Percentiles rank a stretch among this genome's conserved stretches.
Conservation (phyloP, 2,329 filamentous ascomycete species). For the Endoconidiophora polonica region DNA sequence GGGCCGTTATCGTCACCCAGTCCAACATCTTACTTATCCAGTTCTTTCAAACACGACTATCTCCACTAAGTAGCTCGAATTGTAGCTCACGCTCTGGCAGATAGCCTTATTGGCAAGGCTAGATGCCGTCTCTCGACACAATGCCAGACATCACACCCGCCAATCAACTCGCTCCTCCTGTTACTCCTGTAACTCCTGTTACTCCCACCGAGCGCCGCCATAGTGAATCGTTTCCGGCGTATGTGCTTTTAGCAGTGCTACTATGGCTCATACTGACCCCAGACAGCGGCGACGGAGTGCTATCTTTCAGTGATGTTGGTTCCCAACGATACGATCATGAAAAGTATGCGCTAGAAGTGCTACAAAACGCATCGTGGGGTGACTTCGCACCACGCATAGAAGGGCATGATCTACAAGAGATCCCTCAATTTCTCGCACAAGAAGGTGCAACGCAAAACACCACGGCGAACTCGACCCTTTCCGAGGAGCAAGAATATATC, state of each 20-base stretch:
- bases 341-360: slow-evolving; percentile 31
- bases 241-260: slow-evolving; percentile 5
- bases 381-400: slow-evolving; percentile 34
- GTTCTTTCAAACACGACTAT: neutral
- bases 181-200: neutral
- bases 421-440: slow-evolving; percentile 15
- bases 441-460: slow-evolving; percentile 2
- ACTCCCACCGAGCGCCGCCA: neutral
- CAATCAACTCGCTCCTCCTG: neutral
- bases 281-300: slow-evolving; percentile 19
- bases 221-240: slow-evolving; percentile 9
- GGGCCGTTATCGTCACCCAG: neutral
- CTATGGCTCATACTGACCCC: slow-evolving; percentile 12
- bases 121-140: slow-evolving; percentile 2
- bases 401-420: neutral
- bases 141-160: neutral
- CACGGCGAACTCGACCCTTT: neutral
- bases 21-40: neutral
- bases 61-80: too few species aligned
- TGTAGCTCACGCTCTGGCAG: neutral
- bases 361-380: slow-evolving; percentile 42
- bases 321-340: slow-evolving; percentile 31
- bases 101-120: slow-evolving; percentile 2
- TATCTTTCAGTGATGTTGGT: slow-evolving; percentile 17
- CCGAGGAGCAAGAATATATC: slow-evolving; percentile 9